These are phyloP conservation scores for Microcos paniculata DNA, from an alignment of 345 rosid species.

Conservation along the genomic window DNA sequence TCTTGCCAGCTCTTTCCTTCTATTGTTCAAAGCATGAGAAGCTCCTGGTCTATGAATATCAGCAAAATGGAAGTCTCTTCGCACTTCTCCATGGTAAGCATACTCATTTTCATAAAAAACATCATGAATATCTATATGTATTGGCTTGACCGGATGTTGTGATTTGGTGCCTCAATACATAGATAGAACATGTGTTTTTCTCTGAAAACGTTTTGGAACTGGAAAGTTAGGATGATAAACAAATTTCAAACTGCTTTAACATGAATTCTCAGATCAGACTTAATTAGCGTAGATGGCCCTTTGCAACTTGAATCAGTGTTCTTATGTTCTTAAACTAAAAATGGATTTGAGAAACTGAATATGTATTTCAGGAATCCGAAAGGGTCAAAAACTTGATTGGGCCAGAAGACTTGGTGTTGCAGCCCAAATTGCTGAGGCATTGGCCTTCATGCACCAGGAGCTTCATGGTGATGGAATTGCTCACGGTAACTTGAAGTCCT, in stretches of 20 bases:
- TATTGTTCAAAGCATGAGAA: constrained; percentile 53
- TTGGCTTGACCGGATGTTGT: neutral
- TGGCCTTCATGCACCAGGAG: constrained; percentile 52
- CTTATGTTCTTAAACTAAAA: neutral
- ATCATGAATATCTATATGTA: neutral
- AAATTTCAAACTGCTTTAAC: neutral
- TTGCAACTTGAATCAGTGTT: neutral
- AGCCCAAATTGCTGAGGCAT: constrained; percentile 36
- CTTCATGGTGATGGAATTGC: constrained; percentile 31
- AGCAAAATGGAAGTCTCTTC: constrained; percentile 52
- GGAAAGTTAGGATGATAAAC: neutral
- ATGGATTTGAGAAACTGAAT: neutral
- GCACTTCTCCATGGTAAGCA: constrained; percentile 50
- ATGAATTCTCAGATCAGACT: neutral
- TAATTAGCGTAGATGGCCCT: neutral
- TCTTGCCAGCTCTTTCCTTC: constrained; percentile 50
- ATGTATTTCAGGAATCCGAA: constrained; percentile 35
- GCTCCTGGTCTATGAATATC: constrained; percentile 55
- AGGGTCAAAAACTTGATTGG: constrained; percentile 46
- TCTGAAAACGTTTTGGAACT: too few species aligned
- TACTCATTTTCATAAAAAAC: neutral
- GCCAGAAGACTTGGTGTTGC: constrained; percentile 44
- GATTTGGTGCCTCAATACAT: neutral
- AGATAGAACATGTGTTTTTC: too few species aligned
- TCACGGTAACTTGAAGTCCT: constrained; percentile 66